Percentiles rank a stretch among this genome's conserved stretches.
Evolutionary conservation across 73 alveolate genomes (phyloP).

Genomic region (Symbiodinium pilosum): DNA sequence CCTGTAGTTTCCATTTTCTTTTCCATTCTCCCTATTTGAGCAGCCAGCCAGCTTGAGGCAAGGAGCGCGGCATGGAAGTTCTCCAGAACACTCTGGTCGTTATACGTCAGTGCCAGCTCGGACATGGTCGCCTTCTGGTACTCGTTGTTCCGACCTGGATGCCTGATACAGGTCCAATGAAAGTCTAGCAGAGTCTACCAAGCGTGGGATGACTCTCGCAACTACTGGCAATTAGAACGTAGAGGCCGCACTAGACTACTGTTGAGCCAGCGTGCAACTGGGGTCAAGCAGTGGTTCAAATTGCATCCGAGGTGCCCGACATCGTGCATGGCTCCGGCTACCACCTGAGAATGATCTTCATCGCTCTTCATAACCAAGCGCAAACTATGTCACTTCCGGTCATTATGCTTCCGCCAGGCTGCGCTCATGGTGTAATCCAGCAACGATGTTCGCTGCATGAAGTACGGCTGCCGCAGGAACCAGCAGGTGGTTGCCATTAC

Average conservation of each 20-base stretch:
- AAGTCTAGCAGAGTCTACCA: no score
- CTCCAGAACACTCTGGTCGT: constrained; percentile 49
- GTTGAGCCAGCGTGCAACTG: not conserved
- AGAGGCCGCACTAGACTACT: not conserved
- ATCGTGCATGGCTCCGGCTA: constrained; percentile 39
- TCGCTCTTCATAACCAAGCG: no score
- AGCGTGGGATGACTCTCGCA: no score
- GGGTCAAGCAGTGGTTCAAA: not conserved
- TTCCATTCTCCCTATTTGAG: no score
- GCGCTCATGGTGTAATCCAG: constrained; percentile 27
- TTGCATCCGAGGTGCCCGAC: constrained; percentile 26
- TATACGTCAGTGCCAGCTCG: constrained; percentile 45
- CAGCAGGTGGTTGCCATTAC: constrained; percentile 62
- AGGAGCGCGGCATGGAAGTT: constrained; percentile 36
- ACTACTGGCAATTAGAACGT: no score
- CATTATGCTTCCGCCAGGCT: constrained; percentile 15
- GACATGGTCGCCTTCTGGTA: constrained; percentile 33
- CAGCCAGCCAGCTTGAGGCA: not conserved
- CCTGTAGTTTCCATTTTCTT: no score
- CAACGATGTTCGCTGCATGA: constrained; percentile 10
- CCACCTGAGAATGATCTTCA: no score
- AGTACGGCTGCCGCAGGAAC: constrained; percentile 35
- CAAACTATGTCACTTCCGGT: no score
- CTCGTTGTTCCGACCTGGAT: constrained; percentile 56
- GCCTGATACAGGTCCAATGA: no score